A percentile compares a stretch with the other conserved stretches of the same genome.
phyloP scores from a whole-genome alignment of 148 eudicot species.

The Tetragonia tetragonoides region DNA sequence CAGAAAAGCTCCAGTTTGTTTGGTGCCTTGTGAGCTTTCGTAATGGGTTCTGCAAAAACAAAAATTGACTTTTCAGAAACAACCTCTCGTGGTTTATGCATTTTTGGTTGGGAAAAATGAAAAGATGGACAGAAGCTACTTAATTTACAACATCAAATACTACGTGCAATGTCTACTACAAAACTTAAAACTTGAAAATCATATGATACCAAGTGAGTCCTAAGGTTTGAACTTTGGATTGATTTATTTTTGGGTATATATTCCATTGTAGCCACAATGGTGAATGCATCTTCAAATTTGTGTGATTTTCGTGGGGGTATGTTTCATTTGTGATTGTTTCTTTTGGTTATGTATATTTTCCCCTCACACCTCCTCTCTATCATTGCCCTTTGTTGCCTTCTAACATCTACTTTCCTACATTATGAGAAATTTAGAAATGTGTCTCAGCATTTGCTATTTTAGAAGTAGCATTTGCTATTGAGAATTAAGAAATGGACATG shows the following conservation, averaged over 20 bases:
- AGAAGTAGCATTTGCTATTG: too few species aligned
- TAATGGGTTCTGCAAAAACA: background rate
- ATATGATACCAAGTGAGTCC: background rate
- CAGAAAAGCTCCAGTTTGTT: background rate
- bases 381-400: too few species aligned
- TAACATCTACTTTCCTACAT: too few species aligned
- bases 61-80: background rate
- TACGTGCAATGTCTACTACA: background rate
- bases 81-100: background rate
- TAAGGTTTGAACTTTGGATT: background rate
- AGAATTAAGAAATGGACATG: too few species aligned
- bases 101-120: background rate
- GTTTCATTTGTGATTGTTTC: background rate
- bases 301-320: background rate
- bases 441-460: too few species aligned
- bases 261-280: background rate
- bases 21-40: background rate
- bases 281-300: background rate
- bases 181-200: background rate
- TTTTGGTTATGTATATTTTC: background rate
- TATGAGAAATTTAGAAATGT: too few species aligned
- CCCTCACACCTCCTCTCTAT: background rate
- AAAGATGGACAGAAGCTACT: background rate
- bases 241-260: background rate
- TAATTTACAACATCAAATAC: background rate